phyloP scores from a whole-genome alignment of 129 eudicot species.

The Lactuca saligna region DNA sequence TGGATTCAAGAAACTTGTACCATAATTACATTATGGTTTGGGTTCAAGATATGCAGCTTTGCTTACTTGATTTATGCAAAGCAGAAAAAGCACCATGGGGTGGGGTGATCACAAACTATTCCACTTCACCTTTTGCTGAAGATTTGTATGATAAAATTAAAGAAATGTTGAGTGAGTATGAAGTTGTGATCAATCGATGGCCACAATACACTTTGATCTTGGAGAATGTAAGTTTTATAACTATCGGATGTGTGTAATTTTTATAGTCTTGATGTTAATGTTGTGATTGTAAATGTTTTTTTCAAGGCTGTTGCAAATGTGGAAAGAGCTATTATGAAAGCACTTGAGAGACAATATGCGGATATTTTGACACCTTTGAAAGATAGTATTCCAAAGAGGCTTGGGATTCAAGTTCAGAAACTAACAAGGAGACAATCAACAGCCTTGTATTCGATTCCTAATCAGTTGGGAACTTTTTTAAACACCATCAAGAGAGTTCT shows the following conservation, averaged over 20 bases:
- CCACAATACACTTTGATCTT: conserved; percentile 76
- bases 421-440: conserved; percentile 83
- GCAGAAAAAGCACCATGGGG: conserved; percentile 93
- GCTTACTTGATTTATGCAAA: conserved; percentile 76
- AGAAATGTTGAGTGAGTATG: conserved; percentile 66
- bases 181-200: conserved; percentile 83
- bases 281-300: conserved; percentile 10
- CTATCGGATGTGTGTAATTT: too few species aligned
- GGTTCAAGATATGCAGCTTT: conserved; percentile 88
- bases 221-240: conserved; percentile 67
- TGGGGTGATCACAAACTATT: conserved; percentile 76
- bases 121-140: conserved; percentile 90
- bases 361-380: conserved; percentile 86
- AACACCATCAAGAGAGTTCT: conserved; percentile 86
- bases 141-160: conserved; percentile 63
- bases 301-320: conserved; percentile 81
- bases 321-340: conserved; percentile 81
- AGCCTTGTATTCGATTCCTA: conserved; percentile 56
- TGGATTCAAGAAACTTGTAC: conserved; percentile 69
- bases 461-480: conserved; percentile 74
- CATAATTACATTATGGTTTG: conserved; percentile 83
- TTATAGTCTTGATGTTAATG: neutral
- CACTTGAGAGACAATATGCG: conserved; percentile 77
- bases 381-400: conserved; percentile 81
- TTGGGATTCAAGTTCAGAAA: conserved; percentile 93